Percentiles rank a stretch among this genome's conserved stretches.
These are phyloP conservation scores for Ophiostoma ulmi DNA, from an alignment of 2,329 filamentous ascomycete species.

Conservation along the genomic window DNA sequence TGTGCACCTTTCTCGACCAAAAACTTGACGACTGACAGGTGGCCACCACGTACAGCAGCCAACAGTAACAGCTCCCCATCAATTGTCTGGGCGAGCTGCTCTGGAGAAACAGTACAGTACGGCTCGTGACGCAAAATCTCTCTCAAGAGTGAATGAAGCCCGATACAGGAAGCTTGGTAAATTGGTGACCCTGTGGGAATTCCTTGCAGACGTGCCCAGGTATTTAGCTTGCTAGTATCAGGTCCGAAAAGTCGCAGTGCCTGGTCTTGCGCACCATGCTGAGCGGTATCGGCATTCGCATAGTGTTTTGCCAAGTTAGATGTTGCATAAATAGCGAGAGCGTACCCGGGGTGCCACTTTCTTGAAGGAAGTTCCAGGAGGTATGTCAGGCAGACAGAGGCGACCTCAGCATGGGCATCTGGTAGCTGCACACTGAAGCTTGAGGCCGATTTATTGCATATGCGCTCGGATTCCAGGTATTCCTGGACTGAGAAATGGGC, in stretches of 20 bases:
- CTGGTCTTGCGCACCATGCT: neutral
- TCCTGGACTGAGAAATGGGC: slow-evolving; percentile 7
- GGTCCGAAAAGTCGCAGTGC: neutral
- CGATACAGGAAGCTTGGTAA: neutral
- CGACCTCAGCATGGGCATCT: slow-evolving; percentile 23
- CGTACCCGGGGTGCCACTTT: neutral
- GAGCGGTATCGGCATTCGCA: neutral
- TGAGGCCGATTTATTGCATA: neutral
- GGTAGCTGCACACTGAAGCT: slow-evolving; percentile 17
- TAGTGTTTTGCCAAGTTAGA: neutral
- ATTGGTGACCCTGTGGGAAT: neutral
- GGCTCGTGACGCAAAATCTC: neutral
- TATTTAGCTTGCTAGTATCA: neutral
- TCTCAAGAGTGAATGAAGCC: neutral
- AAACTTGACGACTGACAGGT: neutral
- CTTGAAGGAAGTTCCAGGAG: slow-evolving; percentile 18
- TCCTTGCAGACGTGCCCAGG: neutral
- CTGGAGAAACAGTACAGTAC: neutral
- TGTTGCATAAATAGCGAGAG: neutral
- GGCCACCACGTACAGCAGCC: neutral
- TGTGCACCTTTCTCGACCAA: neutral
- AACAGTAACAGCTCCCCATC: neutral
- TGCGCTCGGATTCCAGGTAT: neutral
- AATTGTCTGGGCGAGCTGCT: neutral
- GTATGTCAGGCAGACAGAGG: slow-evolving; percentile 25